These are phyloP conservation scores for Durio zibethinus DNA, from an alignment of 345 rosid species.

Conservation along the genomic window DNA sequence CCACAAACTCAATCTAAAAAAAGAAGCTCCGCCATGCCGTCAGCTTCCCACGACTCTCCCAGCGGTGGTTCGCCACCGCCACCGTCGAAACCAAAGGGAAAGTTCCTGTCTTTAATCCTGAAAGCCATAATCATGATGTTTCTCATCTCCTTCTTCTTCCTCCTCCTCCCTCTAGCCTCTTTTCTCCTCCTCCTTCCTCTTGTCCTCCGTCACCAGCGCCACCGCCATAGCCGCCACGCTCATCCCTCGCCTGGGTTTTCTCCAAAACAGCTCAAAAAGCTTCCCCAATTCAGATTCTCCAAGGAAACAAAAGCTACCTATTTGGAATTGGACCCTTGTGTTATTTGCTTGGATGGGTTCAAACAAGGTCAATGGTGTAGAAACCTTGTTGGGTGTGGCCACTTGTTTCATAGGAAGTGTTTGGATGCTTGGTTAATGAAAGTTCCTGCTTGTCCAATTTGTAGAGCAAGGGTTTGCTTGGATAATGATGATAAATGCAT, in stretches of 20 bases:
- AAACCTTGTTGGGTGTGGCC: conserved; percentile 62
- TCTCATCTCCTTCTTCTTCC: conserved; percentile 52
- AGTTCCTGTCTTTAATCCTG: conserved; percentile 55
- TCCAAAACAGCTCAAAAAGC: conserved; percentile 44
- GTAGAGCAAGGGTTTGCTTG: conserved; percentile 47
- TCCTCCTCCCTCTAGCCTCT: conserved; percentile 50
- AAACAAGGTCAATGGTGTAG: conserved; percentile 86
- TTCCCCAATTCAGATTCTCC: conserved; percentile 56
- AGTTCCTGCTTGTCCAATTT: conserved; percentile 68
- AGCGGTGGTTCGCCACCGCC: conserved; percentile 21
- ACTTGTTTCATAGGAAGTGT: conserved; percentile 73
- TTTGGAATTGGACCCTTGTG: conserved; percentile 47
- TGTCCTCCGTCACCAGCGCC: conserved; percentile 38
- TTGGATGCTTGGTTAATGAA: conserved; percentile 79
- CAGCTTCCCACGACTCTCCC: conserved; percentile 12
- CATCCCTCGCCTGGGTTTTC: conserved; percentile 41
- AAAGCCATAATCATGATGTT: conserved; percentile 66
- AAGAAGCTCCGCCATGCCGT: conserved; percentile 17
- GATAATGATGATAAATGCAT: conserved; percentile 21
- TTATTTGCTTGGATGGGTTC: conserved; percentile 69
- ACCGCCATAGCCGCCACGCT: conserved; percentile 26
- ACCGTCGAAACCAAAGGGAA: conserved; percentile 43
- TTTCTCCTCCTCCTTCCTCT: conserved; percentile 51
- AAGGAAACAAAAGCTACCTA: conserved; percentile 8
- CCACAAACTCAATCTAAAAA: not conserved